A percentile compares a stretch with the other conserved stretches of the same genome.
phyloP scores from a whole-genome alignment of 2,329 filamentous ascomycete genomes.

The Penicillium digitatum region DNA sequence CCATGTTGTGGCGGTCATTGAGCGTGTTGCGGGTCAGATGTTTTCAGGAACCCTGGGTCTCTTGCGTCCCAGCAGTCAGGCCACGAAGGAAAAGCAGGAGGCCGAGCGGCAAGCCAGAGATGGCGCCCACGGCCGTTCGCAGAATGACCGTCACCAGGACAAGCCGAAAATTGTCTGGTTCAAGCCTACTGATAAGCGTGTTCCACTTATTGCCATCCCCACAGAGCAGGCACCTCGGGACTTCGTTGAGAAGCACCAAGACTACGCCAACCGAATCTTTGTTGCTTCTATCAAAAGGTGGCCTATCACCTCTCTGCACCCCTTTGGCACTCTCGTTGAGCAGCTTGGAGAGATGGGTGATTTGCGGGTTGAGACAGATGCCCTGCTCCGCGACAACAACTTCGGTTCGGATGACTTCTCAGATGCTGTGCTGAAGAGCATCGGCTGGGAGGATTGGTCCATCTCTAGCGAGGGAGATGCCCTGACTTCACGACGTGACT shows the following conservation, averaged over 20 bases:
- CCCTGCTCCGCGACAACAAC: slow-evolving; percentile 95
- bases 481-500: slow-evolving; percentile 75
- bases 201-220: slow-evolving; percentile 94
- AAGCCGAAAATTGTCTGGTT: slow-evolving; percentile 99
- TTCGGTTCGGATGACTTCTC: slow-evolving; percentile 97
- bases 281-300: slow-evolving; percentile 99
- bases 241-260: slow-evolving; percentile 97
- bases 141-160: slow-evolving; percentile 82
- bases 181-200: slow-evolving; percentile 98
- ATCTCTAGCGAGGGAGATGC: slow-evolving; percentile 77
- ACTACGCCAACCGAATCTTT: slow-evolving; percentile 96
- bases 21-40: slow-evolving; percentile 97
- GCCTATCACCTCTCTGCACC: slow-evolving; percentile 99
- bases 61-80: slow-evolving; percentile 92
- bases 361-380: slow-evolving; percentile 95
- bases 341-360: slow-evolving; percentile 97
- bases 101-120: slow-evolving; percentile 90
- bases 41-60: slow-evolving; percentile 95
- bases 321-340: slow-evolving; percentile 95
- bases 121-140: slow-evolving; percentile 65
- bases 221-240: slow-evolving; percentile 96
- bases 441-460: slow-evolving; percentile 89
- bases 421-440: slow-evolving; percentile 88
- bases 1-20: slow-evolving; percentile 94
- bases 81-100: slow-evolving; percentile 98